These are phyloP conservation scores for Aspergillus pseudoviridinutans DNA, from an alignment of 2,329 filamentous ascomycete species.

Conservation along the genomic window DNA sequence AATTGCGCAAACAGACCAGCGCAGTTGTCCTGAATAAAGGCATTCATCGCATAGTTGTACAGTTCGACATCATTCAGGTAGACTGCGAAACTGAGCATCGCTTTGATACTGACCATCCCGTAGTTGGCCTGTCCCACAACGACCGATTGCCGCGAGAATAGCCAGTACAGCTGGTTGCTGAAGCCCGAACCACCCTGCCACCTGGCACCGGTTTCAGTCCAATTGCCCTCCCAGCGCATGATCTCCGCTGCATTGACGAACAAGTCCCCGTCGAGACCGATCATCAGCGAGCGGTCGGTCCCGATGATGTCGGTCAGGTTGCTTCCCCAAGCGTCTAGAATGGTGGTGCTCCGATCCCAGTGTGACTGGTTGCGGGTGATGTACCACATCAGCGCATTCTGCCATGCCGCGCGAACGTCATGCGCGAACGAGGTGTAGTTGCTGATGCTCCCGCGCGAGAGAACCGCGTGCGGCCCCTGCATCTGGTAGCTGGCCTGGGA, in stretches of 20 bases:
- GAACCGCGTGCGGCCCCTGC: background rate
- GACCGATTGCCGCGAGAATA: conserved; percentile 37
- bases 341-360: conserved; percentile 32
- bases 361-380: conserved; percentile 37
- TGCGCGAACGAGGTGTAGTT: conserved; percentile 37
- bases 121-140: conserved; percentile 44
- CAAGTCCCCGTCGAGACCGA: conserved; percentile 39
- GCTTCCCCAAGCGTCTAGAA: conserved; percentile 30
- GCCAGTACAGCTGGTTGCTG: conserved; percentile 40
- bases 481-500: conserved; percentile 15
- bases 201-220: conserved; percentile 34
- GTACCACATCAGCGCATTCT: conserved; percentile 44
- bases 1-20: conserved; percentile 29
- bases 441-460: conserved; percentile 26
- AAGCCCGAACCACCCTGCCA: conserved; percentile 37
- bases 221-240: conserved; percentile 43
- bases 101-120: conserved; percentile 40
- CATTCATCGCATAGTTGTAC: conserved; percentile 41
- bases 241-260: conserved; percentile 44
- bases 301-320: conserved; percentile 14
- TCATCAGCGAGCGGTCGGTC: conserved; percentile 29
- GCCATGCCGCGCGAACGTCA: conserved; percentile 38
- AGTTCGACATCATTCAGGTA: conserved; percentile 40
- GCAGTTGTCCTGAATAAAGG: conserved; percentile 36
- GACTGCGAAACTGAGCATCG: conserved; percentile 38